Conservation (phyloP, 257 asterid genomes). For the Plantago ovata region DNA sequence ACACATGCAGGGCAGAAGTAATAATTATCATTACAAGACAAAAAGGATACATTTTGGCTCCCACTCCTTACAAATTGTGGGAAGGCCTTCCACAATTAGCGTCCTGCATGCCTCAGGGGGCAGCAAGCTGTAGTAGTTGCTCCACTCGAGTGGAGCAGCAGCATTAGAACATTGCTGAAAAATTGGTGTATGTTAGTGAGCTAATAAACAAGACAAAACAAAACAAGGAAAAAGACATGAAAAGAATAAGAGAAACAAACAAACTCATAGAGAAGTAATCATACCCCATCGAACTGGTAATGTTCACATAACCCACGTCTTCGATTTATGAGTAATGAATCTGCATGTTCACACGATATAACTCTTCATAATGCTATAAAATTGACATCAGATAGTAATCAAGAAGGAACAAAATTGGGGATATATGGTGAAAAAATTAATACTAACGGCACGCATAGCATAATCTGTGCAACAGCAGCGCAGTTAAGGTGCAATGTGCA, state of each 20-base stretch:
- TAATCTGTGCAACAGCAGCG: too few species aligned
- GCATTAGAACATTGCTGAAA: slow-evolving; percentile 1
- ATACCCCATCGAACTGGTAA: not conserved
- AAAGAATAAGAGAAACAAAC: too few species aligned
- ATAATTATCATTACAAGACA: not conserved
- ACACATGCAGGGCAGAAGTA: slow-evolving; percentile 4
- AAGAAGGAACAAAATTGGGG: too few species aligned
- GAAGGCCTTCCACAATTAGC: slow-evolving; percentile 20
- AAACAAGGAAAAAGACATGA: too few species aligned
- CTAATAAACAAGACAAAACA: too few species aligned
- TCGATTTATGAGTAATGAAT: not conserved
- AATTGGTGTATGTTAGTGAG: too few species aligned
- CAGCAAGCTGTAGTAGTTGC: too few species aligned
- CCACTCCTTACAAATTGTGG: slow-evolving; percentile 31
- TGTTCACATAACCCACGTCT: not conserved
- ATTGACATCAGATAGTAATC: too few species aligned
- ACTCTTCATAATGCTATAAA: too few species aligned
- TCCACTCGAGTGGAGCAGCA: slow-evolving; percentile 11
- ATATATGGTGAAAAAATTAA: too few species aligned
- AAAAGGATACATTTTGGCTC: slow-evolving; percentile 75
- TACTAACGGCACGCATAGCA: too few species aligned
- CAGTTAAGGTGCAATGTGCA: too few species aligned
- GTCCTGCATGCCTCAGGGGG: slow-evolving; percentile 51
- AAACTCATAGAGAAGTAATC: not conserved
- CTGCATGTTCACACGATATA: not conserved